Evolutionary conservation across 2,329 filamentous ascomycete species (phyloP).

Genomic region (Colletotrichum sp.): DNA sequence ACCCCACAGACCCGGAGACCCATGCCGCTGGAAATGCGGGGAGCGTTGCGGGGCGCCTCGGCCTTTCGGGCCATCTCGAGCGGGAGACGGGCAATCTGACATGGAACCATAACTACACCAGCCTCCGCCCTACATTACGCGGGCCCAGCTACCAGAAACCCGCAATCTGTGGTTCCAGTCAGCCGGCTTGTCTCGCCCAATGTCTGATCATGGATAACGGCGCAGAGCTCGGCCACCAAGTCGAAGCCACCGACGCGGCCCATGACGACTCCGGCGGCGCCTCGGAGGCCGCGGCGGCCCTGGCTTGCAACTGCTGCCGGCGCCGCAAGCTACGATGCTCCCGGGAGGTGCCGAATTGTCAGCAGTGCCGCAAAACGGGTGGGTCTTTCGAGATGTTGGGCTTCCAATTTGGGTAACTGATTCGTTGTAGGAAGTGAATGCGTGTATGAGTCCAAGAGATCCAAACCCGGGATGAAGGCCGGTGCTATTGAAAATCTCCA

Average conservation of each 20-base stretch:
- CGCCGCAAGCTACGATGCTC: conserved; percentile 13
- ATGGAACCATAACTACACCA: conserved; percentile 4
- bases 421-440: conserved; percentile 25
- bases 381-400: not conserved
- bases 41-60: not conserved
- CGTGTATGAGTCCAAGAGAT: conserved; percentile 34
- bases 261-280: conserved; percentile 39
- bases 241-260: conserved; percentile 27
- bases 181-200: not conserved
- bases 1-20: not conserved
- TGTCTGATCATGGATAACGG: not conserved
- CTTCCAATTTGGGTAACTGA: not conserved
- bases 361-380: conserved; percentile 17
- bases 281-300: conserved; percentile 50
- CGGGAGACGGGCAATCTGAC: not conserved
- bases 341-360: conserved; percentile 7
- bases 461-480: conserved; percentile 41
- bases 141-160: not conserved
- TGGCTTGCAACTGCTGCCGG: conserved; percentile 15
- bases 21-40: not conserved
- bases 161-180: not conserved
- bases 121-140: conserved; percentile 3
- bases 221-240: conserved; percentile 13
- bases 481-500: conserved; percentile 41
- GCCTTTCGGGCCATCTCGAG: not conserved